Percentiles rank a stretch among this genome's conserved stretches.
phyloP scores from a whole-genome alignment of 2,329 filamentous ascomycete genomes.

The Sporothrix euskadiensis region DNA sequence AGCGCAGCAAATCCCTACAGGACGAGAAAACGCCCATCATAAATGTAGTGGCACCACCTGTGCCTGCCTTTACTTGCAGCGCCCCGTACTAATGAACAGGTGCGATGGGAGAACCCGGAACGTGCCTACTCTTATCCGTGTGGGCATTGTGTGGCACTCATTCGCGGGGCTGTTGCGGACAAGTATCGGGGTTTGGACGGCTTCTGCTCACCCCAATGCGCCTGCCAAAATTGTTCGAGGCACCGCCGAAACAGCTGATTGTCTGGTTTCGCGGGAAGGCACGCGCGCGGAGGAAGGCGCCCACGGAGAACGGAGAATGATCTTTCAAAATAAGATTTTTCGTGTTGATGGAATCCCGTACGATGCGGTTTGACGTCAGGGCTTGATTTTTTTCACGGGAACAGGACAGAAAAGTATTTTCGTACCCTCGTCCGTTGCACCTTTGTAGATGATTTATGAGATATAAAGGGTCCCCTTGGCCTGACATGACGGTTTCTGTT shows the following conservation, averaged over 20 bases:
- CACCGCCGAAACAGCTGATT: slow-evolving; percentile 20
- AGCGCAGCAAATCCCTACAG: slow-evolving; percentile 19
- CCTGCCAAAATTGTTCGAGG: neutral
- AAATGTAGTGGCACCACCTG: slow-evolving; percentile 25
- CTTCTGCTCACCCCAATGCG: slow-evolving; percentile 21
- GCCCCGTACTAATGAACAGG: slow-evolving; percentile 12
- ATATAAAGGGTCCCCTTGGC: slow-evolving; percentile 7
- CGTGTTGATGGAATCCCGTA: neutral
- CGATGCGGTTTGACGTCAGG: slow-evolving; percentile 10
- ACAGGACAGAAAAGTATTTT: neutral
- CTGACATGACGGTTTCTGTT: neutral
- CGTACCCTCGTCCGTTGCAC: neutral
- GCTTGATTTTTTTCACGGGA: neutral
- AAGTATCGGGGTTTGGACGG: slow-evolving; percentile 32
- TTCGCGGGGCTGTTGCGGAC: slow-evolving; percentile 21
- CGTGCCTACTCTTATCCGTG: neutral
- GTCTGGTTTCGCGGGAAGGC: slow-evolving; percentile 15
- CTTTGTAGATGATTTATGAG: neutral
- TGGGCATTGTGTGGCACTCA: neutral
- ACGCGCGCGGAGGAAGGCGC: neutral
- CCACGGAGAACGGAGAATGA: slow-evolving; percentile 12
- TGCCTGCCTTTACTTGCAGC: neutral
- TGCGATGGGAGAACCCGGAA: slow-evolving; percentile 23
- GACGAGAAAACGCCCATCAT: slow-evolving; percentile 6
- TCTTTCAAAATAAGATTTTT: slow-evolving; percentile 5